These are phyloP conservation scores for Penicillium manginii DNA, from an alignment of 495 filamentous ascomycete genomes.

Conservation along the genomic window DNA sequence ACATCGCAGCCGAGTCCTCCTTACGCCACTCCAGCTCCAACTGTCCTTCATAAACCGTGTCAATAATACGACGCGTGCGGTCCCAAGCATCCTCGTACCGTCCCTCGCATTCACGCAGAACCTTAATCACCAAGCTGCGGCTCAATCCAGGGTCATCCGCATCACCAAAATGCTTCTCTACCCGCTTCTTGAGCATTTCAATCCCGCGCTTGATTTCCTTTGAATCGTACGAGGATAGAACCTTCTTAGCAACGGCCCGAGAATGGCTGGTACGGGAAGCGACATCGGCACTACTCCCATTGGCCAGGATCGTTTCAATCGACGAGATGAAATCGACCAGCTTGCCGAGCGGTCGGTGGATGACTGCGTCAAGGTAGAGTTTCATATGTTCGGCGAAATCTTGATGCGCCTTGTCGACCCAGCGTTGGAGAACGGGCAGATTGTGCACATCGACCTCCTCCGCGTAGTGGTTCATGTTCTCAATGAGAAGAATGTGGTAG, in stretches of 20 bases:
- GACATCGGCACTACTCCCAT: conserved; percentile 52
- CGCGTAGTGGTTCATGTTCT: conserved; percentile 97
- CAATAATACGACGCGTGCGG: conserved; percentile 64
- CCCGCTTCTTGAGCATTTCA: conserved; percentile 81
- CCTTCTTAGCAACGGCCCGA: conserved; percentile 79
- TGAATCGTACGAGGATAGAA: conserved; percentile 74
- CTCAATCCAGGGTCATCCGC: conserved; percentile 74
- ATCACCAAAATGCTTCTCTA: conserved; percentile 96
- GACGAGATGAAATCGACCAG: conserved; percentile 88
- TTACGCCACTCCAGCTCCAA: conserved; percentile 65
- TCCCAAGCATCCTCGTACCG: conserved; percentile 77
- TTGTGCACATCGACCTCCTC: conserved; percentile 83
- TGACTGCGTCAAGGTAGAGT: conserved; percentile 83
- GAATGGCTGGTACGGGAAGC: conserved; percentile 78
- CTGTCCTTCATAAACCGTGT: conserved; percentile 66
- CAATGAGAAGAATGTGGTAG: conserved; percentile 94
- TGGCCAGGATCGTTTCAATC: conserved; percentile 68
- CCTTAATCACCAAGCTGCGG: conserved; percentile 71
- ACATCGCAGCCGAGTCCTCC: conserved; percentile 59
- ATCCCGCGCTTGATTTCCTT: conserved; percentile 85
- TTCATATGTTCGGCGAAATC: conserved; percentile 89
- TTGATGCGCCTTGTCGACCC: conserved; percentile 72
- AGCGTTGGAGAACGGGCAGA: conserved; percentile 76
- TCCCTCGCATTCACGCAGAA: conserved; percentile 78
- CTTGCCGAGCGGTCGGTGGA: conserved; percentile 86